phyloP scores from a whole-genome alignment of 2,329 filamentous ascomycete genomes.

The Fusarium sacchari region DNA sequence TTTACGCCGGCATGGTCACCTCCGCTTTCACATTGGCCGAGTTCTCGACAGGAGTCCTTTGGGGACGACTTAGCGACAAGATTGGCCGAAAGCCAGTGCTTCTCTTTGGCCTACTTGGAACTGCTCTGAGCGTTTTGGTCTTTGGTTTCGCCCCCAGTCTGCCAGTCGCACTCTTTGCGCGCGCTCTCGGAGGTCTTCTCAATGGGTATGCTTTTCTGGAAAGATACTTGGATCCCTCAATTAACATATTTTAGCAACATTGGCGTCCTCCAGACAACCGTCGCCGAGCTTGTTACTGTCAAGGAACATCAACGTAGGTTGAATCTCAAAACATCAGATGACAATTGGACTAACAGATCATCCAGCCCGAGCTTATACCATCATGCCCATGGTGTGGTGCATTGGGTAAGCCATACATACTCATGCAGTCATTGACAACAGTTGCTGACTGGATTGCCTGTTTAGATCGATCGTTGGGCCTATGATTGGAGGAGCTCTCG shows the following conservation, averaged over 20 bases:
- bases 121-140: conserved; percentile 88
- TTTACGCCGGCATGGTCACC: conserved; percentile 96
- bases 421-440: not conserved
- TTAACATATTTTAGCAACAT: conserved; percentile 73
- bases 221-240: not conserved
- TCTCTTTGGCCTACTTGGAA: conserved; percentile 88
- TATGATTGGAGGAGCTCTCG: conserved; percentile 88
- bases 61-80: conserved; percentile 91
- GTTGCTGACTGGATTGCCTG: conserved; percentile 43
- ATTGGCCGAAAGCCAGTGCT: conserved; percentile 94
- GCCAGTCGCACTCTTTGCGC: conserved; percentile 83
- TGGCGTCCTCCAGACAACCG: conserved; percentile 92
- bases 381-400: conserved; percentile 99
- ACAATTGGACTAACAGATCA: conserved; percentile 39
- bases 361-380: conserved; percentile 87
- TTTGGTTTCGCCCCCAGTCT: conserved; percentile 92
- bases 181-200: conserved; percentile 87
- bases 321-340: not conserved
- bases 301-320: conserved; percentile 89
- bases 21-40: conserved; percentile 96
- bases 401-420: conserved; percentile 70
- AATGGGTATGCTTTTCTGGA: conserved; percentile 75
- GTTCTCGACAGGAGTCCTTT: conserved; percentile 90
- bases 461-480: conserved; percentile 88
- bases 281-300: conserved; percentile 90